phyloP scores from a whole-genome alignment of 2,329 filamentous ascomycete genomes.

The Microthyrium microscopicum region DNA sequence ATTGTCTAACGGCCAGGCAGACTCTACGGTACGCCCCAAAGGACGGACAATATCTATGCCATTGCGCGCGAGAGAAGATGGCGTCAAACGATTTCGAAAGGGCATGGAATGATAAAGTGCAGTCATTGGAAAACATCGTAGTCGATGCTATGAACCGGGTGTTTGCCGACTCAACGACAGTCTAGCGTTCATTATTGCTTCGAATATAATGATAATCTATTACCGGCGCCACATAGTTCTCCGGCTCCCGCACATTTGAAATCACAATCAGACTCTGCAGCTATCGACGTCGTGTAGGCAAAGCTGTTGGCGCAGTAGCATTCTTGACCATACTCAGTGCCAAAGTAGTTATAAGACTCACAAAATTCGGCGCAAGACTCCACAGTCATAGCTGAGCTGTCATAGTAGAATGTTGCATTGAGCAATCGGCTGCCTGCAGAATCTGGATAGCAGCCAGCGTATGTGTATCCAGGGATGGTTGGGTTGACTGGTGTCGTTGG shows the following conservation, averaged over 20 bases:
- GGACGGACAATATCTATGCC: too few species aligned
- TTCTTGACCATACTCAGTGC: conserved; percentile 41
- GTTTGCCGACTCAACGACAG: too few species aligned
- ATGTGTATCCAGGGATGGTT: conserved; percentile 14
- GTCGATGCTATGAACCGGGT: too few species aligned
- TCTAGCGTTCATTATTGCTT: too few species aligned
- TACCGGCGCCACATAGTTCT: conserved; percentile 18
- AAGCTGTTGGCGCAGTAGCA: conserved; percentile 23
- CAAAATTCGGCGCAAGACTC: conserved; percentile 37
- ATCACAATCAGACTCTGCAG: conserved; percentile 16
- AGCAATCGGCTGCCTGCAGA: conserved; percentile 26
- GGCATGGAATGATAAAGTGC: too few species aligned
- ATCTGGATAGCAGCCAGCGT: conserved; percentile 13
- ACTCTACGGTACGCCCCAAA: too few species aligned
- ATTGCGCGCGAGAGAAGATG: too few species aligned
- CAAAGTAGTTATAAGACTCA: conserved; percentile 39
- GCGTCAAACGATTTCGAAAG: too few species aligned
- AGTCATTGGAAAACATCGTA: too few species aligned
- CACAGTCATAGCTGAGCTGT: conserved; percentile 31
- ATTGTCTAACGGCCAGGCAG: too few species aligned
- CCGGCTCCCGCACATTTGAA: conserved; percentile 16
- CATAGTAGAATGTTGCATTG: too few species aligned
- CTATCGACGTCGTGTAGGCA: too few species aligned
- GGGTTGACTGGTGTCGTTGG: conserved; percentile 12
- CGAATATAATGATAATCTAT: conserved; percentile 16